These are phyloP conservation scores for Penicillium nordicum DNA, from an alignment of 2,329 filamentous ascomycete genomes.

Conservation along the genomic window DNA sequence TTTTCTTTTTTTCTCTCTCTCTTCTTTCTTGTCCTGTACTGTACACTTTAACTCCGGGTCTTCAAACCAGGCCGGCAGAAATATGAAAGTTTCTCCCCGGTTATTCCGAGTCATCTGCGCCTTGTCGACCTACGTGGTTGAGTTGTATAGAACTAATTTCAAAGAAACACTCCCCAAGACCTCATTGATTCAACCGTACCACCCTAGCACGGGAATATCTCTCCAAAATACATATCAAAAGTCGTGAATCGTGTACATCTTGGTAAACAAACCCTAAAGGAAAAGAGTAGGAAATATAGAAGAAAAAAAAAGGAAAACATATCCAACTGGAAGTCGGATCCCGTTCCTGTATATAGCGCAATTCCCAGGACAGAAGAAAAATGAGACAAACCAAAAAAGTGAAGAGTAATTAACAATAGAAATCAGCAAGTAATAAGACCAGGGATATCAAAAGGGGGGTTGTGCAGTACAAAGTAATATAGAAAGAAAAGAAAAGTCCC, in stretches of 20 bases:
- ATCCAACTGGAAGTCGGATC: not conserved
- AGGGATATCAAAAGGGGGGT: conserved; percentile 1
- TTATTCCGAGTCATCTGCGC: not conserved
- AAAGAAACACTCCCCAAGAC: conserved; percentile 1
- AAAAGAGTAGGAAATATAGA: not conserved
- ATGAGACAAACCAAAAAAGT: not conserved
- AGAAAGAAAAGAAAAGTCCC: not conserved
- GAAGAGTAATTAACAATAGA: not conserved
- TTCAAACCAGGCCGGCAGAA: not conserved
- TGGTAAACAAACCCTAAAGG: not conserved
- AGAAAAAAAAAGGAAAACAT: not conserved
- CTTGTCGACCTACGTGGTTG: not conserved
- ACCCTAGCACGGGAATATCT: not conserved
- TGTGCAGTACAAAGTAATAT: not conserved
- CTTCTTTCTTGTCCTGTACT: conserved; percentile 1
- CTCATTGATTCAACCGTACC: not conserved
- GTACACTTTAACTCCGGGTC: conserved; percentile 12
- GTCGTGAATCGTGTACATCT: conserved; percentile 3
- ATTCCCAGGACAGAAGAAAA: not conserved
- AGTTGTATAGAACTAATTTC: not conserved
- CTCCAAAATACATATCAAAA: conserved; percentile 2
- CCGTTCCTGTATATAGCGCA: not conserved
- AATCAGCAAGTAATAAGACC: not conserved
- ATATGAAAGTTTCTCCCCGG: not conserved
- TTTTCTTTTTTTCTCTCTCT: not conserved